Evolutionary conservation across 441 rosid species (phyloP).

Genomic region (Gossypium gossypioides): DNA sequence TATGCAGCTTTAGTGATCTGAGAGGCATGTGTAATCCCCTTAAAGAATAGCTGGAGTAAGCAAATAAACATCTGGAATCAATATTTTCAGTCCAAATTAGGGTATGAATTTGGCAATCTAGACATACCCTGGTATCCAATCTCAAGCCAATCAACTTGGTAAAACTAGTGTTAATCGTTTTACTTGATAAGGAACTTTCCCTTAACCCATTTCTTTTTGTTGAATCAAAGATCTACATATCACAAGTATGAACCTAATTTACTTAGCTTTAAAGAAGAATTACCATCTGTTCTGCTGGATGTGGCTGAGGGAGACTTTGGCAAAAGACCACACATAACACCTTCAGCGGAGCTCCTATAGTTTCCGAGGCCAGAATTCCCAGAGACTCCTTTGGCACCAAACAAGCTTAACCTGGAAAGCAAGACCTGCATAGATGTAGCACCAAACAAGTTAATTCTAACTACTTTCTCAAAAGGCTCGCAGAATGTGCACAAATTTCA

Average conservation of each 20-base stretch:
- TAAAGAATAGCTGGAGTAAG: not conserved
- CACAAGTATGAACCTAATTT: not conserved
- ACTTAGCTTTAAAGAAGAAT: not conserved
- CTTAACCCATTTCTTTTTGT: not conserved
- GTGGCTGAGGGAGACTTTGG: constrained; percentile 91
- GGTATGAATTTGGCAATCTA: not conserved
- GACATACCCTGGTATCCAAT: not conserved
- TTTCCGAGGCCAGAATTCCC: constrained; percentile 46
- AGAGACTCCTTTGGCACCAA: constrained; percentile 45
- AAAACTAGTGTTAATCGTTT: not conserved
- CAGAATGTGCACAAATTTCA: not conserved
- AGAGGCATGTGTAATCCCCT: not conserved
- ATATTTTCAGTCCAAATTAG: not conserved
- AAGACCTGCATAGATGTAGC: constrained; percentile 49
- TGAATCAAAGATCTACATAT: not conserved
- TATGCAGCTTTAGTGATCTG: not conserved
- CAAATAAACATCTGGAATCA: not conserved
- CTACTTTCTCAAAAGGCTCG: not conserved
- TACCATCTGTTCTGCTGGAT: constrained; percentile 68
- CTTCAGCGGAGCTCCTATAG: constrained; percentile 76
- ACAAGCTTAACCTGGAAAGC: constrained; percentile 68
- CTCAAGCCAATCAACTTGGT: not conserved
- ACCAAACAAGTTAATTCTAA: not conserved
- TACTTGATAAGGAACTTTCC: not conserved
- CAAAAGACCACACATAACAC: constrained; percentile 81